Evolutionary conservation across 2,329 filamentous ascomycete species (phyloP).

Genomic region (Colletotrichum aenigma): DNA sequence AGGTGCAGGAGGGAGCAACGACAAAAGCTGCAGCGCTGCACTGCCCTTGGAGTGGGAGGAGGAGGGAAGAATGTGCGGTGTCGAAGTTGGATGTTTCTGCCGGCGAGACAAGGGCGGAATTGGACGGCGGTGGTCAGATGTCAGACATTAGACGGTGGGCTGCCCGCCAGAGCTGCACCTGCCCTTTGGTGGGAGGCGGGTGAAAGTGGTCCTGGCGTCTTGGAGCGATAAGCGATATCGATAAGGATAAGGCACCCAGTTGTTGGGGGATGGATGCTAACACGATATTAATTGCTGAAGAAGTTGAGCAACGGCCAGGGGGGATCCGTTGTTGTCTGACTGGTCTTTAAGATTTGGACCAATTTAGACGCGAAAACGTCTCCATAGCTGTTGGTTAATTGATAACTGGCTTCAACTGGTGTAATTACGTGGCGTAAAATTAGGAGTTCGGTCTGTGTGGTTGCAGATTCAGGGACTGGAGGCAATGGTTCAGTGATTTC

Average conservation of each 20-base stretch:
- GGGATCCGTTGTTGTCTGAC: neutral
- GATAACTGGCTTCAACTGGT: neutral
- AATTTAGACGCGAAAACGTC: neutral
- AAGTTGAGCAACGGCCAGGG: neutral
- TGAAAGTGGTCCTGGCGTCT: neutral
- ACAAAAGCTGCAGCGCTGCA: neutral
- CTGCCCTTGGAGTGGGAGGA: neutral
- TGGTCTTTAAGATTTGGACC: neutral
- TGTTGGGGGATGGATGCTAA: neutral
- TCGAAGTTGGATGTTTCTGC: conserved; percentile 4
- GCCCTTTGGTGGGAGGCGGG: neutral
- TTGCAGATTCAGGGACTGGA: neutral
- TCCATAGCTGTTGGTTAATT: neutral
- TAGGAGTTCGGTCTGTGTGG: neutral
- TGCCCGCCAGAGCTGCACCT: neutral
- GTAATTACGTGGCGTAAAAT: neutral
- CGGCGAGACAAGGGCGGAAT: conserved; percentile 13
- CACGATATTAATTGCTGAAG: neutral
- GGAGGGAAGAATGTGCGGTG: neutral
- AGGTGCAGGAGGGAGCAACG: neutral
- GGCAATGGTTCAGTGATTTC: neutral
- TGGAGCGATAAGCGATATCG: neutral
- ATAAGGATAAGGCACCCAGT: conserved; percentile 4
- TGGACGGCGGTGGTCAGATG: conserved; percentile 18
- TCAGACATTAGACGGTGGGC: neutral